phyloP scores from a whole-genome alignment of 2,329 filamentous ascomycete species.

The Beauveria rudraprayagi region DNA sequence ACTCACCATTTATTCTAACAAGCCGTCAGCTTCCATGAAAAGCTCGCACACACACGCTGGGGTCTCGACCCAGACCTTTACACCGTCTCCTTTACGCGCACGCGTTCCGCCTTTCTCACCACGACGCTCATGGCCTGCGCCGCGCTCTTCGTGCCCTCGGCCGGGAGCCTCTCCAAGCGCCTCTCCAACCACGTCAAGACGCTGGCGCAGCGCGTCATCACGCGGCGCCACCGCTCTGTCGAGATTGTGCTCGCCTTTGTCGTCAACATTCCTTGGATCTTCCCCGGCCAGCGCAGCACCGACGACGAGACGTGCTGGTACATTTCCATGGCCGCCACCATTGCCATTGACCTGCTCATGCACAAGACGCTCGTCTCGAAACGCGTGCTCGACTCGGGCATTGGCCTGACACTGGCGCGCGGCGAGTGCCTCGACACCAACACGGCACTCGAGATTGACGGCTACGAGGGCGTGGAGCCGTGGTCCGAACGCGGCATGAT shows the following conservation, averaged over 20 bases:
- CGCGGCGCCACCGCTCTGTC: slow-evolving; percentile 56
- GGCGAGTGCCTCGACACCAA: slow-evolving; percentile 62
- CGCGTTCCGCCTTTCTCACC: slow-evolving; percentile 61
- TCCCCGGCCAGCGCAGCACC: slow-evolving; percentile 56
- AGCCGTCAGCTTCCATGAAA: slow-evolving; percentile 52
- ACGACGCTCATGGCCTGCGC: slow-evolving; percentile 64
- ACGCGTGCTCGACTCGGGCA: slow-evolving; percentile 35
- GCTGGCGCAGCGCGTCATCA: slow-evolving; percentile 54
- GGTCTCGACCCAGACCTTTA: slow-evolving; percentile 62
- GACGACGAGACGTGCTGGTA: slow-evolving; percentile 68
- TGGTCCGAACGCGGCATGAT: slow-evolving; percentile 51
- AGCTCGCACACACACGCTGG: slow-evolving; percentile 66
- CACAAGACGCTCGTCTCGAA: slow-evolving; percentile 60
- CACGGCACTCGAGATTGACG: slow-evolving; percentile 58
- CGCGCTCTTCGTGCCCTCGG: slow-evolving; percentile 57
- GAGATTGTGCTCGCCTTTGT: slow-evolving; percentile 70
- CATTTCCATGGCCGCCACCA: slow-evolving; percentile 59
- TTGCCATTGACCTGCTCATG: slow-evolving; percentile 60
- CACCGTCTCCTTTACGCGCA: slow-evolving; percentile 56
- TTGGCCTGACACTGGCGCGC: slow-evolving; percentile 42
- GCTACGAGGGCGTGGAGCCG: slow-evolving; percentile 56
- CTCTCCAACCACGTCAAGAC: slow-evolving; percentile 56
- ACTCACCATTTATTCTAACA: background rate
- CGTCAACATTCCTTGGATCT: slow-evolving; percentile 71
- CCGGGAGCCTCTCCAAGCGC: slow-evolving; percentile 56